These are phyloP conservation scores for Berberis vulgaris DNA, from an alignment of 164 flowering plant species.

Conservation along the genomic window DNA sequence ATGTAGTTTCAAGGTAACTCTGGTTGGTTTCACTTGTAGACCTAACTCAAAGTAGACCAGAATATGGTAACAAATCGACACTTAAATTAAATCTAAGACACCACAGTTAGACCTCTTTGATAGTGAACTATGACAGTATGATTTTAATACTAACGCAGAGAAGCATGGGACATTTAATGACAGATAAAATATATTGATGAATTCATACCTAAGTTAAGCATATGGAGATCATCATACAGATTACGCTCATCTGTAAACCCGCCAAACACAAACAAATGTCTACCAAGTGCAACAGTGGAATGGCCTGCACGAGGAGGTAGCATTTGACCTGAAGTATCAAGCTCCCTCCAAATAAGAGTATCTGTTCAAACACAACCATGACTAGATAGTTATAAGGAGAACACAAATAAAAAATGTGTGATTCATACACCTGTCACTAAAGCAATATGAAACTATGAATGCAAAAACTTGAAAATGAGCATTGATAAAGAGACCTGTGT, in stretches of 20 bases:
- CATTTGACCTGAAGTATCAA: slow-evolving; percentile 58
- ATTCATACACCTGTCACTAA: not conserved
- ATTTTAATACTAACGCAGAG: not conserved
- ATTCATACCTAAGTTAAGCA: slow-evolving; percentile 81
- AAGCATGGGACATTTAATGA: not conserved
- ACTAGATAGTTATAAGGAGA: slow-evolving; percentile 3
- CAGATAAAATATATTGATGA: not conserved
- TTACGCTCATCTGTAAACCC: slow-evolving; percentile 87
- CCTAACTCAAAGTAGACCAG: no score
- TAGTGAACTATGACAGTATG: no score
- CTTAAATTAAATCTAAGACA: no score
- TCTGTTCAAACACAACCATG: slow-evolving; percentile 30
- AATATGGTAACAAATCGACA: no score
- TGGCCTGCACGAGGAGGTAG: slow-evolving; percentile 93
- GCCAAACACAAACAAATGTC: slow-evolving; percentile 81
- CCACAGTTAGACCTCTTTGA: no score
- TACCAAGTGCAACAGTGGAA: slow-evolving; percentile 69
- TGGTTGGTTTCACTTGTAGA: no score
- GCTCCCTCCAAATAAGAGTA: slow-evolving; percentile 73
- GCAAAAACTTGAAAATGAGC: not conserved
- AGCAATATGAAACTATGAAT: not conserved
- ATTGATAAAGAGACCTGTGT: slow-evolving; percentile 47
- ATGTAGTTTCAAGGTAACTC: no score
- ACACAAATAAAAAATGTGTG: not conserved
- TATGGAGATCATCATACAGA: slow-evolving; percentile 75